Evolutionary conservation across 2,329 filamentous ascomycete species (phyloP).

Genomic region (Epichloe aotearoae): DNA sequence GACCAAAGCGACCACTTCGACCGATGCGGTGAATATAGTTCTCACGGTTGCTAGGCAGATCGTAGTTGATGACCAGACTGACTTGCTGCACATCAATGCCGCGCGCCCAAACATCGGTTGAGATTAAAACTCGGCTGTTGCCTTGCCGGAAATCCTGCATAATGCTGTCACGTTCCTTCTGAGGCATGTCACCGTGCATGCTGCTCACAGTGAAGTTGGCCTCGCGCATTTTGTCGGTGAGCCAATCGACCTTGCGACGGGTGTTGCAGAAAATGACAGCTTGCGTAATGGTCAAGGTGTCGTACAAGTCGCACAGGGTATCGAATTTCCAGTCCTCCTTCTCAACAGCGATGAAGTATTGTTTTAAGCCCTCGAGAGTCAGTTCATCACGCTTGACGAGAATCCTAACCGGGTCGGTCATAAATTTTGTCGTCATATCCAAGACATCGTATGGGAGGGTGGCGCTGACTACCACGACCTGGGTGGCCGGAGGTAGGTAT

Average conservation of each 20-base stretch:
- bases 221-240: constrained; percentile 98
- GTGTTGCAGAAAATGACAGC: constrained; percentile 99
- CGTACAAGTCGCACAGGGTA: constrained; percentile 95
- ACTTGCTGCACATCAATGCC: constrained; percentile 99
- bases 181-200: constrained; percentile 99
- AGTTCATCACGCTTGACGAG: constrained; percentile 97
- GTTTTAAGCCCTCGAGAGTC: constrained; percentile 93
- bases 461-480: constrained; percentile 92
- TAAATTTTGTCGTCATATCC: constrained; percentile 99
- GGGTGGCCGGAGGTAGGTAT: constrained; percentile 88
- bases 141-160: constrained; percentile 99
- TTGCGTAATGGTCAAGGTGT: constrained; percentile 95
- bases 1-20: constrained; percentile 84
- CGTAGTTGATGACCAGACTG: constrained; percentile 97
- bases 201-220: constrained; percentile 97
- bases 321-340: constrained; percentile 99
- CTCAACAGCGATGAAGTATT: constrained; percentile 98
- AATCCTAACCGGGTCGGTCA: constrained; percentile 94
- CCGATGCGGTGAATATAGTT: constrained; percentile 99
- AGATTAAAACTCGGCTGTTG: constrained; percentile 90
- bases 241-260: constrained; percentile 95
- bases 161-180: constrained; percentile 95
- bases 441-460: constrained; percentile 96
- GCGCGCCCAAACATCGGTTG: constrained; percentile 93
- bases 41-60: constrained; percentile 94